These are phyloP conservation scores for Plantago elongata DNA, from an alignment of 257 asterid genomes.

Conservation along the genomic window DNA sequence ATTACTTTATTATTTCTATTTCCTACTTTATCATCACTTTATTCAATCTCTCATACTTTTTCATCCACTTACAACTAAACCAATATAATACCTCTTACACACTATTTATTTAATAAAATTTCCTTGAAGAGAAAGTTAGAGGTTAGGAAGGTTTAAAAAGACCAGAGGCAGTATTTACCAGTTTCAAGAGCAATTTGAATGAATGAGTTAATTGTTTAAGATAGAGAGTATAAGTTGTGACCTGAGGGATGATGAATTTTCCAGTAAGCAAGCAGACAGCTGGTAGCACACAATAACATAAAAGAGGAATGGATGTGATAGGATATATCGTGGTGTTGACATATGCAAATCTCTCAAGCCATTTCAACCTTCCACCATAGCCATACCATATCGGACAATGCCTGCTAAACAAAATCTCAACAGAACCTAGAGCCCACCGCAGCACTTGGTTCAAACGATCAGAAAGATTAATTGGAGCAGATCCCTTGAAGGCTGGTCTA, in stretches of 20 bases:
- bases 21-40: too few relatives aligned
- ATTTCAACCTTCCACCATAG: slow-evolving; percentile 77
- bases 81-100: too few relatives aligned
- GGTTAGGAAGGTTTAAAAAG: too few relatives aligned
- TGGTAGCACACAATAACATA: slow-evolving; percentile 77
- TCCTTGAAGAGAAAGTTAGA: too few relatives aligned
- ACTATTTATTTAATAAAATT: too few relatives aligned
- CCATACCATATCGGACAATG: slow-evolving; percentile 99
- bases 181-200: neutral
- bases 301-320: slow-evolving; percentile 81
- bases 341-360: slow-evolving; percentile 94
- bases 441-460: slow-evolving; percentile 98
- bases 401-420: slow-evolving; percentile 86
- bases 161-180: too few relatives aligned
- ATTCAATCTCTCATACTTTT: too few relatives aligned
- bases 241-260: slow-evolving; percentile 96
- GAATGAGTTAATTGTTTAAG: neutral
- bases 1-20: too few relatives aligned
- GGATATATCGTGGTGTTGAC: slow-evolving; percentile 94
- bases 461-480: slow-evolving; percentile 97
- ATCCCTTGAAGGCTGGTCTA: slow-evolving; percentile 92
- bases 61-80: too few relatives aligned
- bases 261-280: slow-evolving; percentile 96
- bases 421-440: slow-evolving; percentile 98
- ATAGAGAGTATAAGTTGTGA: slow-evolving; percentile 17